These are phyloP conservation scores for Pseudogymnoascus sp. DNA, from an alignment of 2,329 filamentous ascomycete genomes.

Conservation along the genomic window DNA sequence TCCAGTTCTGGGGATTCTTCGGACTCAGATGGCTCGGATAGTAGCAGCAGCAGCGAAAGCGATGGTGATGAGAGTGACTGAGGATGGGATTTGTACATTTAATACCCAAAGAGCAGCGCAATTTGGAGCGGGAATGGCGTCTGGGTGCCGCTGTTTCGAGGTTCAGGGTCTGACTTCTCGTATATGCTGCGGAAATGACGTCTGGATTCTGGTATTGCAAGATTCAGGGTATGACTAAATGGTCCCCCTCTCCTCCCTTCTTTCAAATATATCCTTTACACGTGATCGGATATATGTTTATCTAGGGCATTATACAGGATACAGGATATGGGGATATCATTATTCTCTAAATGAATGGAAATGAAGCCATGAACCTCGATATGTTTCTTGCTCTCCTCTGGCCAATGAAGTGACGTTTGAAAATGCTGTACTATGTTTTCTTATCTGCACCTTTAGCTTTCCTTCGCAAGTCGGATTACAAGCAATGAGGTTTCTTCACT, in stretches of 20 bases:
- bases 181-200: not conserved
- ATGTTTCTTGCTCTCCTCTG: too few species aligned
- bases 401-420: not conserved
- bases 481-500: too few species aligned
- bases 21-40: slow-evolving; percentile 16
- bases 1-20: slow-evolving; percentile 15
- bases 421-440: not conserved
- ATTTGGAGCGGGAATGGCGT: not conserved
- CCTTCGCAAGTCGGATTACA: not conserved
- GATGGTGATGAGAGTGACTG: slow-evolving; percentile 8
- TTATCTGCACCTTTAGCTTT: not conserved
- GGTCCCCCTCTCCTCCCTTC: not conserved
- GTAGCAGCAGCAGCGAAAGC: slow-evolving; percentile 15
- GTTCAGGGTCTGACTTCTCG: not conserved
- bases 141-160: not conserved
- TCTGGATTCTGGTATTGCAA: not conserved
- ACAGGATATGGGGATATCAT: not conserved
- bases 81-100: not conserved
- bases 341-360: not conserved
- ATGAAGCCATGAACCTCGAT: not conserved
- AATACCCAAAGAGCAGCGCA: not conserved
- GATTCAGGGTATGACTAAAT: not conserved
- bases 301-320: not conserved
- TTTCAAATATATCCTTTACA: not conserved
- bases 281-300: not conserved